Percentiles rank a stretch among this genome's conserved stretches.
Conservation (phyloP, 2,329 filamentous ascomycete genomes). For the Shiraia bambusicola region DNA sequence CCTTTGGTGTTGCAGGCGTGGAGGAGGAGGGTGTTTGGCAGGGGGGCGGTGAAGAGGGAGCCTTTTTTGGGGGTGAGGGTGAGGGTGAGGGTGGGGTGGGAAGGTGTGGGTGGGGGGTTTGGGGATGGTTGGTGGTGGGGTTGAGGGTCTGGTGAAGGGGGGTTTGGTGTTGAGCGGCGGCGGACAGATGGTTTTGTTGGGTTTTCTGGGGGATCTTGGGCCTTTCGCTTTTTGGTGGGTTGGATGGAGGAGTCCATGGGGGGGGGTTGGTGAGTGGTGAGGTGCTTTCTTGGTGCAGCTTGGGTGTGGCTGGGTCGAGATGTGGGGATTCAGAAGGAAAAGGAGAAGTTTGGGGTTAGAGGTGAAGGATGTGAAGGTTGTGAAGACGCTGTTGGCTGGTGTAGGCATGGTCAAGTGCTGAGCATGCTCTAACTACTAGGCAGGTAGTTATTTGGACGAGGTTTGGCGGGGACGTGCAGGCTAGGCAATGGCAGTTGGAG, state of each 20-base stretch:
- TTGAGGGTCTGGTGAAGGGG: neutral
- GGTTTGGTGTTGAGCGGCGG: neutral
- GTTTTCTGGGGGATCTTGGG: neutral
- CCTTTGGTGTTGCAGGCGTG: constrained; percentile 63
- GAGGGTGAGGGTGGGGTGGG: neutral
- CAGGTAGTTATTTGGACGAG: too few species aligned
- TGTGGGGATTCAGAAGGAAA: neutral
- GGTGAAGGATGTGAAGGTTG: too few species aligned
- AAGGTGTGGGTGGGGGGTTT: neutral
- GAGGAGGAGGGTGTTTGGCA: constrained; percentile 53
- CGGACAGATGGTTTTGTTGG: neutral
- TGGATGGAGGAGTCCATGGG: too few species aligned
- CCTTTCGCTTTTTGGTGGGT: neutral
- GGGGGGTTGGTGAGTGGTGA: neutral
- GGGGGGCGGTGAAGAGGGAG: constrained; percentile 55
- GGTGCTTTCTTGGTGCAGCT: neutral
- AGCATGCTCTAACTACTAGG: too few species aligned
- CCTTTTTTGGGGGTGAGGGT: constrained; percentile 35
- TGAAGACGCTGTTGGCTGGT: too few species aligned
- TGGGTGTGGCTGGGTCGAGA: too few species aligned
- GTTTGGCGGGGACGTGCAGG: too few species aligned
- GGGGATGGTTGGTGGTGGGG: constrained; percentile 7
- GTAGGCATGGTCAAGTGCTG: too few species aligned
- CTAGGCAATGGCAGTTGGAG: too few species aligned
- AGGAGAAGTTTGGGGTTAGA: neutral